These are phyloP conservation scores for Barnettozyma populi DNA, from an alignment of 805 yeast species.

Conservation along the genomic window DNA sequence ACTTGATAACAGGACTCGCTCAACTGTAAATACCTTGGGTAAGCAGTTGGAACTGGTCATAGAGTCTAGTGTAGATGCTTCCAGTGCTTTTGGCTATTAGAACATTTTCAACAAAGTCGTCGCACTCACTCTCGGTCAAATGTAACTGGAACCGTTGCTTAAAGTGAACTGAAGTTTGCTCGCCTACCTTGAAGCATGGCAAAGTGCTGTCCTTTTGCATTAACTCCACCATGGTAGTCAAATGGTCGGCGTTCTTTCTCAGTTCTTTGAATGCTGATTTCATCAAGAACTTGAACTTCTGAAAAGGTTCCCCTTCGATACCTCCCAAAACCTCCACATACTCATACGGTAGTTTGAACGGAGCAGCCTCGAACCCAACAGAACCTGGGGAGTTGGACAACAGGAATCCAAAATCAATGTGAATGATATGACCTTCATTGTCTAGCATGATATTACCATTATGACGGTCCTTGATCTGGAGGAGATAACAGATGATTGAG, in stretches of 20 bases:
- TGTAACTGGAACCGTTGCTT: constrained; percentile 80
- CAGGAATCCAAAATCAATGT: constrained; percentile 92
- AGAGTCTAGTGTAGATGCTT: constrained; percentile 83
- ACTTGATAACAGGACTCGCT: not conserved
- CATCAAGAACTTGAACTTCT: constrained; percentile 54
- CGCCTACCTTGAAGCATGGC: constrained; percentile 91
- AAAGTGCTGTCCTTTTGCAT: constrained; percentile 89
- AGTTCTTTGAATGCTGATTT: constrained; percentile 71
- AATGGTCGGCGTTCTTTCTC: constrained; percentile 65
- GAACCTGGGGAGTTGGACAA: constrained; percentile 95
- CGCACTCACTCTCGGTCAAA: constrained; percentile 65
- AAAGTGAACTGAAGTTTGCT: constrained; percentile 70
- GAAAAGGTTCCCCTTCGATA: constrained; percentile 51
- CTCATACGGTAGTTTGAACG: constrained; percentile 87
- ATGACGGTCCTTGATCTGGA: constrained; percentile 94
- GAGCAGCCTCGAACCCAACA: constrained; percentile 96
- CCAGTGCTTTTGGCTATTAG: constrained; percentile 80
- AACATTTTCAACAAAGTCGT: constrained; percentile 68
- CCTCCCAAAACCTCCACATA: constrained; percentile 90
- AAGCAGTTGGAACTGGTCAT: constrained; percentile 90
- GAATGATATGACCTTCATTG: constrained; percentile 90
- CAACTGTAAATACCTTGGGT: constrained; percentile 91
- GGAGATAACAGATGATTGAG: constrained; percentile 80
- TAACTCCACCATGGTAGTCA: constrained; percentile 80
- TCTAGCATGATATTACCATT: constrained; percentile 98